Evolutionary conservation across 345 rosid genomes (phyloP).

Genomic region (Eutrema heterophyllum): DNA sequence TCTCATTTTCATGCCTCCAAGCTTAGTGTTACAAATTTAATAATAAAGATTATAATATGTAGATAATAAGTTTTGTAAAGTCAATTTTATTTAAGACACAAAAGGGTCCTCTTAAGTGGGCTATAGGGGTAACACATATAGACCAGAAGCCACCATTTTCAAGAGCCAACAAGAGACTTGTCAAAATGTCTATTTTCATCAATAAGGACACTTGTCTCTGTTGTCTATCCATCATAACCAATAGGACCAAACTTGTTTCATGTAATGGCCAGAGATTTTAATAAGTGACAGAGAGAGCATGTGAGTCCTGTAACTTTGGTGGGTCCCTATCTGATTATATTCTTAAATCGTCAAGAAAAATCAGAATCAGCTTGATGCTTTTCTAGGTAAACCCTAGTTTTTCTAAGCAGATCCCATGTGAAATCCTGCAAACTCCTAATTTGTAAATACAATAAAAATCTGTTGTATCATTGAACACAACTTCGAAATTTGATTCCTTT

Average conservation of each 20-base stretch:
- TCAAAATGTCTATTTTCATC: conserved; percentile 21
- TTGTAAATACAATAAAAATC: not conserved
- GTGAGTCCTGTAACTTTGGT: conserved; percentile 18
- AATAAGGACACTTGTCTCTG: conserved; percentile 27
- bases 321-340: conserved; percentile 32
- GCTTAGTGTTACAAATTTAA: not conserved
- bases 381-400: conserved; percentile 31
- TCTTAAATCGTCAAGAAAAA: conserved; percentile 13
- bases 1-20: conserved; percentile 18
- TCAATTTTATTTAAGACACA: conserved; percentile 8
- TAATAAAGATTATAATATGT: not conserved
- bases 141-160: conserved; percentile 21
- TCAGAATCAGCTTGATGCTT: conserved; percentile 27
- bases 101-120: conserved; percentile 20
- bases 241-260: conserved; percentile 20
- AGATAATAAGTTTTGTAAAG: not conserved
- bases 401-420: conserved; percentile 19
- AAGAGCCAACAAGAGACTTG: conserved; percentile 22
- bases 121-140: conserved; percentile 3
- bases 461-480: conserved; percentile 5
- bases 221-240: conserved; percentile 22
- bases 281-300: conserved; percentile 20
- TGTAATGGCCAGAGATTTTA: conserved; percentile 31
- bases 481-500: conserved; percentile 11
- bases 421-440: conserved; percentile 20